phyloP scores from a whole-genome alignment of 306 rosid genomes.

The Prosopis cineraria region DNA sequence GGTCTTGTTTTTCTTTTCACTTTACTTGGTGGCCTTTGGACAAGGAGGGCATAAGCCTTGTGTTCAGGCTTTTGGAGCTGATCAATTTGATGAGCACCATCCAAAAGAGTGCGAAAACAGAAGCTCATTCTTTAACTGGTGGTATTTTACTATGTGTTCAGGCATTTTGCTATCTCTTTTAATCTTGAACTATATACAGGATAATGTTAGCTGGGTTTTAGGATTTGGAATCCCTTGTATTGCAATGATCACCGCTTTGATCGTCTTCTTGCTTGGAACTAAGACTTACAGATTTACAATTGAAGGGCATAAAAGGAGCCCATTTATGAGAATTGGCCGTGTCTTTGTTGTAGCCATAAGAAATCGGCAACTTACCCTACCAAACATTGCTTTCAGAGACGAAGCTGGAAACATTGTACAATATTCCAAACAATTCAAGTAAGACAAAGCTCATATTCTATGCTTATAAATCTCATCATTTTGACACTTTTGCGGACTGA shows the following conservation, averaged over 20 bases:
- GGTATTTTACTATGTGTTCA: background rate
- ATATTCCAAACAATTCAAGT: background rate
- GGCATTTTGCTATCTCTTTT: background rate
- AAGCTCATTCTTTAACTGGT: slow-evolving; percentile 17
- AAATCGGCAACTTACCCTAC: background rate
- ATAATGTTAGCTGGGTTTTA: background rate
- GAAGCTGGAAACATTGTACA: background rate
- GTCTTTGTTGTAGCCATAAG: background rate
- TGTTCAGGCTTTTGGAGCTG: slow-evolving; percentile 13
- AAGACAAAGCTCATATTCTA: background rate
- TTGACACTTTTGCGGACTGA: background rate
- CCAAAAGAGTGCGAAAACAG: background rate
- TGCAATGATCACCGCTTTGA: background rate
- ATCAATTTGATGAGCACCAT: background rate
- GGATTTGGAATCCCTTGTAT: slow-evolving; percentile 14
- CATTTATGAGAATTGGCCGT: background rate
- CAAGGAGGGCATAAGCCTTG: slow-evolving; percentile 10
- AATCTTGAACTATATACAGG: background rate
- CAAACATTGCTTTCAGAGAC: background rate
- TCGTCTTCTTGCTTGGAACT: slow-evolving; percentile 8
- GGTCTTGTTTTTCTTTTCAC: background rate
- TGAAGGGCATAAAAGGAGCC: background rate
- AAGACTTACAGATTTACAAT: background rate
- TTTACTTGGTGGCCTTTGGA: background rate
- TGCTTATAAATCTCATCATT: background rate